Conservation (phyloP, 305 asterid species). For the Ilex paraguariensis region DNA sequence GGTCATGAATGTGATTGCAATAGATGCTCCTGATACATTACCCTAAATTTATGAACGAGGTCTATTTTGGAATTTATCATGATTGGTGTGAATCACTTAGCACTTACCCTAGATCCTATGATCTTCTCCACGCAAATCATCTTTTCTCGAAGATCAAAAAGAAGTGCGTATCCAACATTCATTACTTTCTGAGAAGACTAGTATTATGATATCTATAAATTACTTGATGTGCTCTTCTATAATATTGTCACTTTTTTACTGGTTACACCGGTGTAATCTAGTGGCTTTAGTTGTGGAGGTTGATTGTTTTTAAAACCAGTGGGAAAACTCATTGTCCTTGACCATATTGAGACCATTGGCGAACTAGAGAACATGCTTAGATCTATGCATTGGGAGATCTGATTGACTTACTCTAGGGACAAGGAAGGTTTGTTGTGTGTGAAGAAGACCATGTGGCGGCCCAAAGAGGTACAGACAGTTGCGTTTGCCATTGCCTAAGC, state of each 20-base stretch:
- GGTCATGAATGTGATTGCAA: conserved; percentile 67
- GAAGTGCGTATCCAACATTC: conserved; percentile 9
- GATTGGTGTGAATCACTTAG: conserved; percentile 50
- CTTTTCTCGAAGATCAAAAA: conserved; percentile 40
- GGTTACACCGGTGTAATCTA: conserved; percentile 28
- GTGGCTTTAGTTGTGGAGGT: conserved; percentile 38
- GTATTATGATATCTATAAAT: no score
- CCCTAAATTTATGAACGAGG: conserved; percentile 41
- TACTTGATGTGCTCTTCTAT: neutral
- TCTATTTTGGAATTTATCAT: conserved; percentile 39
- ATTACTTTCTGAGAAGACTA: no score
- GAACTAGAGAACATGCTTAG: conserved; percentile 35
- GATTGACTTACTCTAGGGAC: conserved; percentile 37
- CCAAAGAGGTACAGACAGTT: conserved; percentile 28
- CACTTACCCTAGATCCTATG: conserved; percentile 44
- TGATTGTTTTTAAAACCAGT: conserved; percentile 43
- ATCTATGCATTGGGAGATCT: conserved; percentile 44
- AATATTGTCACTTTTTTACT: neutral
- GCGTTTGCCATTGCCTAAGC: conserved; percentile 30
- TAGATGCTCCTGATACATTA: conserved; percentile 41
- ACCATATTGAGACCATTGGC: conserved; percentile 22
- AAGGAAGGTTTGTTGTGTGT: conserved; percentile 44
- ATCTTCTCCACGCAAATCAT: conserved; percentile 50
- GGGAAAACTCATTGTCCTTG: conserved; percentile 44
- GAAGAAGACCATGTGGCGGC: conserved; percentile 46